phyloP scores from a whole-genome alignment of 768 basidiomycete genomes.

The Kwoniella dejecticola region DNA sequence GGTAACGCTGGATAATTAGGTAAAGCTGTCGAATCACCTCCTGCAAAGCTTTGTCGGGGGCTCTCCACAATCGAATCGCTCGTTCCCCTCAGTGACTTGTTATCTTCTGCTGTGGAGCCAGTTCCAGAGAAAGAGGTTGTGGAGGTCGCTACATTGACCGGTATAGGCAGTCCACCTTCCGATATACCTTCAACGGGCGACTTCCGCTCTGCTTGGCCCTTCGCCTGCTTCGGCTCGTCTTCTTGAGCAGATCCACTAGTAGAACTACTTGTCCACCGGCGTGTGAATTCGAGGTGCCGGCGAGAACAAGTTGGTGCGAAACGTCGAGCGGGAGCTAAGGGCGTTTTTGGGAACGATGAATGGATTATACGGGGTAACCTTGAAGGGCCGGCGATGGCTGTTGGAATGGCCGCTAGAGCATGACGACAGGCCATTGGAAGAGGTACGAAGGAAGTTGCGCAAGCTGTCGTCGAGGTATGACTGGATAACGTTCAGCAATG shows the following conservation, averaged over 20 bases:
- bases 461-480: too few species aligned
- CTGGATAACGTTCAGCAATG: too few species aligned
- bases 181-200: background rate
- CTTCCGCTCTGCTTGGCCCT: too few species aligned
- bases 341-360: background rate
- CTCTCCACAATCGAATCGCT: background rate
- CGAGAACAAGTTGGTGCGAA: background rate
- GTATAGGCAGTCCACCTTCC: conserved; percentile 12
- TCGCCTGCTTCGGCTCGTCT: too few species aligned
- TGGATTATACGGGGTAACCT: background rate
- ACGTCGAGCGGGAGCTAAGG: background rate
- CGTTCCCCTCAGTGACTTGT: background rate
- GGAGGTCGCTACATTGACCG: conserved; percentile 1
- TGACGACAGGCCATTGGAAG: conserved; percentile 8
- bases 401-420: background rate
- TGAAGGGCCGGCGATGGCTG: conserved; percentile 1
- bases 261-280: too few species aligned
- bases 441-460: background rate
- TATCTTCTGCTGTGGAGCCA: background rate
- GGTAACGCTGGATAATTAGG: conserved; percentile 15
- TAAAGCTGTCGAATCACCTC: background rate
- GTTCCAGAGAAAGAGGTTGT: background rate
- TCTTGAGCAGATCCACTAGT: too few species aligned
- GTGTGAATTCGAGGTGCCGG: too few species aligned
- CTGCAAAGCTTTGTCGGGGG: background rate